A percentile compares a stretch with the other conserved stretches of the same genome.
phyloP scores from a whole-genome alignment of 2,329 filamentous ascomycete species.

The Myriosclerotinia scirpicola region DNA sequence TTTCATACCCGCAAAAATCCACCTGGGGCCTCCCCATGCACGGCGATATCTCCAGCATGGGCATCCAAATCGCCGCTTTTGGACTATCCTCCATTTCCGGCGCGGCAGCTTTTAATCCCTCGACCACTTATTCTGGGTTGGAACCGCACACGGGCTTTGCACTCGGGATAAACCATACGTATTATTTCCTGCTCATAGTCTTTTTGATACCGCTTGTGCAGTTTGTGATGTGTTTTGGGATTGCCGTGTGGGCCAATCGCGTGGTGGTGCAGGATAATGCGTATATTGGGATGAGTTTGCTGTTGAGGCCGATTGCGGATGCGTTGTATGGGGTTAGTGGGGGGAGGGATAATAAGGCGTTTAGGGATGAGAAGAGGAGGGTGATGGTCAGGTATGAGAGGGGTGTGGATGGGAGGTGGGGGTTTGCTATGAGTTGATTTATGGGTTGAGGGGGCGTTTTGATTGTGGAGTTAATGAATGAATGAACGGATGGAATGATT shows the following conservation, averaged over 20 bases:
- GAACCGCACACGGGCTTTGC: slow-evolving; percentile 30
- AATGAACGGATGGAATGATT: neutral
- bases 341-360: slow-evolving; percentile 32
- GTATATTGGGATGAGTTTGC: slow-evolving; percentile 34
- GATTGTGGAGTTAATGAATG: neutral
- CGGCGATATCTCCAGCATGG: slow-evolving; percentile 43
- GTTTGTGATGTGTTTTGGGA: slow-evolving; percentile 33
- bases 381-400: slow-evolving; percentile 36
- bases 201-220: slow-evolving; percentile 32
- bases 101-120: slow-evolving; percentile 32
- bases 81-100: slow-evolving; percentile 39
- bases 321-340: slow-evolving; percentile 33
- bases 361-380: slow-evolving; percentile 32
- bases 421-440: slow-evolving; percentile 30
- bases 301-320: slow-evolving; percentile 38
- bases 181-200: slow-evolving; percentile 47
- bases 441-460: neutral
- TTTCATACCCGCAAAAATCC: slow-evolving; percentile 47
- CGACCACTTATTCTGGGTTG: slow-evolving; percentile 17
- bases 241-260: slow-evolving; percentile 34
- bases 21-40: slow-evolving; percentile 41
- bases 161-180: slow-evolving; percentile 45
- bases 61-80: slow-evolving; percentile 42
- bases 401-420: slow-evolving; percentile 30
- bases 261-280: slow-evolving; percentile 36